Conservation (phyloP, 225 moss, liverwort and hornwort genomes). For the Sphagnum tenellum region DNA sequence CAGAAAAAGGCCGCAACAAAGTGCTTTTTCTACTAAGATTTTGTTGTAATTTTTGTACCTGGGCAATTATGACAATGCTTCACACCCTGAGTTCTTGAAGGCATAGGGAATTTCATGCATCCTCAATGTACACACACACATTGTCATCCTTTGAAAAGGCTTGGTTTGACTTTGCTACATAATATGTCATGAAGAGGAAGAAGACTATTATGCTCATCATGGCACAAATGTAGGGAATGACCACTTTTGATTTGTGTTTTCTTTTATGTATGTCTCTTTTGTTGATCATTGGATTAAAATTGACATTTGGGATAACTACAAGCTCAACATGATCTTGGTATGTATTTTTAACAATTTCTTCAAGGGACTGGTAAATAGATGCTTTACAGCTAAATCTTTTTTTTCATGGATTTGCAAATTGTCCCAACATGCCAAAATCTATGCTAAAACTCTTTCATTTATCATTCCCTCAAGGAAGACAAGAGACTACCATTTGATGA, state of each 20-base stretch:
- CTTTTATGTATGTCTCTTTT: background rate
- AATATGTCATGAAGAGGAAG: no score
- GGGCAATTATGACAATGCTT: constrained; percentile 92
- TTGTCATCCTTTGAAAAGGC: background rate
- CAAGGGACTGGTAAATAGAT: no score
- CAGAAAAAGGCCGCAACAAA: constrained; percentile 86
- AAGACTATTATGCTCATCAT: no score
- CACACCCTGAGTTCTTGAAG: constrained; percentile 56
- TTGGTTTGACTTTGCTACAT: no score
- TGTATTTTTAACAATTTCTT: constrained; percentile 3
- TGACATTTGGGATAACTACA: no score
- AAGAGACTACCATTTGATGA: constrained; percentile 72
- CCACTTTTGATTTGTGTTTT: background rate
- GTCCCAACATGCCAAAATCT: constrained; percentile 95
- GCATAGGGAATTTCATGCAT: constrained; percentile 85
- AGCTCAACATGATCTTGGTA: no score
- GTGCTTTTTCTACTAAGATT: constrained; percentile 92
- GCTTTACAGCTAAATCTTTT: no score
- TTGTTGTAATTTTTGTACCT: constrained; percentile 80
- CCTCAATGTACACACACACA: constrained; percentile 83
- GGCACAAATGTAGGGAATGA: no score
- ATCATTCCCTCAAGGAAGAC: constrained; percentile 87
- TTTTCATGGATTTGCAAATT: no score
- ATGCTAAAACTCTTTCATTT: constrained; percentile 92
- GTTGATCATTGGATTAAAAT: background rate